phyloP scores from a whole-genome alignment of 208 protist genomes.

The Porcisia hertigi region DNA sequence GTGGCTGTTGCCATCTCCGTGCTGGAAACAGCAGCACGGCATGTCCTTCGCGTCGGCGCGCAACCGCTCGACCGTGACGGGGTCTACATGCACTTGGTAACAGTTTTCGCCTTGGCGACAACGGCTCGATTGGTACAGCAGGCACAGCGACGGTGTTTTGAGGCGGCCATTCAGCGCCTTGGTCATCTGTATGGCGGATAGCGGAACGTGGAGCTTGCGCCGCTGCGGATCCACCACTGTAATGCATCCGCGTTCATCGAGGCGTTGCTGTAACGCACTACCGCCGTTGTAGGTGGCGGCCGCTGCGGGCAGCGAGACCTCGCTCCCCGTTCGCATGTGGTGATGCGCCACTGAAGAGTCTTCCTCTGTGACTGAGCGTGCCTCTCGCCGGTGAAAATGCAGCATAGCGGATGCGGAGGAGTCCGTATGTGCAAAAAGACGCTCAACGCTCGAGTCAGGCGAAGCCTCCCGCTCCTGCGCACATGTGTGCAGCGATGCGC shows the following conservation, averaged over 20 bases:
- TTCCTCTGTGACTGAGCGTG: slow-evolving; percentile 11
- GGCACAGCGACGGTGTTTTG: slow-evolving; percentile 71
- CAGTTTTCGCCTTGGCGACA: slow-evolving; percentile 77
- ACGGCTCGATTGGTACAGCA: slow-evolving; percentile 65
- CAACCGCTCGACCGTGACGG: slow-evolving; percentile 48
- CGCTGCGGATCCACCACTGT: slow-evolving; percentile 75
- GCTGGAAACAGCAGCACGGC: slow-evolving; percentile 72
- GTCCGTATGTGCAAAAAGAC: slow-evolving; percentile 16
- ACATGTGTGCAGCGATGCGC: neutral
- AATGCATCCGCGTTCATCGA: slow-evolving; percentile 35
- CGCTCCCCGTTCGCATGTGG: slow-evolving; percentile 20
- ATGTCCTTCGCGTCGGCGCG: slow-evolving; percentile 51
- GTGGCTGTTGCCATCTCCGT: slow-evolving; percentile 61
- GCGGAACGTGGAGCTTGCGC: slow-evolving; percentile 67
- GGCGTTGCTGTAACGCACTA: slow-evolving; percentile 24
- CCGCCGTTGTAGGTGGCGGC: slow-evolving; percentile 28
- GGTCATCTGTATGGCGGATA: slow-evolving; percentile 54
- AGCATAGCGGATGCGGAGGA: slow-evolving; percentile 1
- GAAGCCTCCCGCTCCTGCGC: slow-evolving; percentile 16
- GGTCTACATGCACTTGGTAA: slow-evolving; percentile 77
- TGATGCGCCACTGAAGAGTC: neutral
- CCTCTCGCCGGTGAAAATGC: neutral
- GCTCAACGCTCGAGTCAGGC: slow-evolving; percentile 23
- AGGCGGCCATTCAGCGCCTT: slow-evolving; percentile 56
- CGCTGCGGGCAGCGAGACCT: slow-evolving; percentile 20